phyloP scores from a whole-genome alignment of 2,329 filamentous ascomycete genomes.

The Hymenoscyphus repandus region DNA sequence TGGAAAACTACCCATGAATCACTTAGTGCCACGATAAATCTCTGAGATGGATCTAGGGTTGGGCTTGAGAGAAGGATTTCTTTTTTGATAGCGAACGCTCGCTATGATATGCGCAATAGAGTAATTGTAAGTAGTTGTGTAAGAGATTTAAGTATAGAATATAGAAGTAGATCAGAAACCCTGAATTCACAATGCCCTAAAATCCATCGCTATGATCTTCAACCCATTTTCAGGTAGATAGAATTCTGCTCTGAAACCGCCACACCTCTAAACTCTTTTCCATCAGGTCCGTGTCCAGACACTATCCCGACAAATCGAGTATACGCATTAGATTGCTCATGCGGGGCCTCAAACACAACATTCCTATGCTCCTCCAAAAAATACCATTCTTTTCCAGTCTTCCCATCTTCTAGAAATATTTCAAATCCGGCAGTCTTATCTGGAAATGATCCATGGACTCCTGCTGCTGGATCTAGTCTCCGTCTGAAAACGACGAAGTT shows the following conservation, averaged over 20 bases:
- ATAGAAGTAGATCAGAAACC: no score
- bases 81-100: no score
- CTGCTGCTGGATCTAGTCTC: not conserved
- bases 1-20: no score
- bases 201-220: no score
- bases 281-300: not conserved
- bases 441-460: constrained; percentile 2
- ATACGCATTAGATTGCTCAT: not conserved
- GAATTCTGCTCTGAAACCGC: constrained; percentile 2
- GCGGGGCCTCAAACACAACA: constrained; percentile 2
- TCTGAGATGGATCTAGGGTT: no score
- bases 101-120: no score
- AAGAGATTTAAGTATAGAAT: no score
- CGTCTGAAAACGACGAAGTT: constrained; percentile 1
- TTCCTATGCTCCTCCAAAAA: constrained; percentile 2
- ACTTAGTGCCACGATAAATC: no score
- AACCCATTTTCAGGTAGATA: not conserved
- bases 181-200: no score
- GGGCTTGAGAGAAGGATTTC: no score
- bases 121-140: no score
- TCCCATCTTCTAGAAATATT: constrained; percentile 1
- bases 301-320: constrained; percentile 4
- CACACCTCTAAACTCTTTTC: not conserved
- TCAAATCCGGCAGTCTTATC: not conserved
- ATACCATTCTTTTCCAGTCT: not conserved